A percentile compares a stretch with the other conserved stretches of the same genome.
Conservation (phyloP, 2,329 filamentous ascomycete species). For the Cytospora schulzeri region DNA sequence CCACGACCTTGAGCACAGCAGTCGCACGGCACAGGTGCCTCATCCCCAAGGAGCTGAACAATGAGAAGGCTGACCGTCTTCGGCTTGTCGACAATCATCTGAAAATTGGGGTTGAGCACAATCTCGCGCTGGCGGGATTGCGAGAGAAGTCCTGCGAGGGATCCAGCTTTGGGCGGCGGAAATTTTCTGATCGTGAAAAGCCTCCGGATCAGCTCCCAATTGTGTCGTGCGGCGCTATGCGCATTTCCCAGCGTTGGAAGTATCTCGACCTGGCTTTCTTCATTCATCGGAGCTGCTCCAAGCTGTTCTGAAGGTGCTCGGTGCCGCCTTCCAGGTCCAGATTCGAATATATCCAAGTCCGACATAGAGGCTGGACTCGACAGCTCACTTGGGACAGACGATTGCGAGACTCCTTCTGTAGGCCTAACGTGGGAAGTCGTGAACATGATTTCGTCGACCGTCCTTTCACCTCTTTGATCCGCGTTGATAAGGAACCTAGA, state of each 20-base stretch:
- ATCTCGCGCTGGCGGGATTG: conserved; percentile 1
- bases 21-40: conserved; percentile 7
- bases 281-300: not conserved
- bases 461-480: not conserved
- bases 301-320: not conserved
- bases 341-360: not conserved
- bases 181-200: not conserved
- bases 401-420: not conserved
- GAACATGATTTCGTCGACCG: conserved; percentile 17
- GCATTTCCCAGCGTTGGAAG: not conserved
- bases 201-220: conserved; percentile 3
- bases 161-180: conserved; percentile 2
- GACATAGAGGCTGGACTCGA: not conserved
- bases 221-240: not conserved
- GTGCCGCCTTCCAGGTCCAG: not conserved
- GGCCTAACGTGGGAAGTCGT: too few species aligned
- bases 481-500: not conserved
- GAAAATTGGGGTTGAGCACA: not conserved
- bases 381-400: not conserved
- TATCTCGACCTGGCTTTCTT: not conserved
- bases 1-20: not conserved
- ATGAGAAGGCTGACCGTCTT: conserved; percentile 15
- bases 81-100: not conserved
- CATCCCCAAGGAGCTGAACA: conserved; percentile 10
- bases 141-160: not conserved